phyloP scores from a whole-genome alignment of 108 stramenopile species.

The Parmales sp. region DNA sequence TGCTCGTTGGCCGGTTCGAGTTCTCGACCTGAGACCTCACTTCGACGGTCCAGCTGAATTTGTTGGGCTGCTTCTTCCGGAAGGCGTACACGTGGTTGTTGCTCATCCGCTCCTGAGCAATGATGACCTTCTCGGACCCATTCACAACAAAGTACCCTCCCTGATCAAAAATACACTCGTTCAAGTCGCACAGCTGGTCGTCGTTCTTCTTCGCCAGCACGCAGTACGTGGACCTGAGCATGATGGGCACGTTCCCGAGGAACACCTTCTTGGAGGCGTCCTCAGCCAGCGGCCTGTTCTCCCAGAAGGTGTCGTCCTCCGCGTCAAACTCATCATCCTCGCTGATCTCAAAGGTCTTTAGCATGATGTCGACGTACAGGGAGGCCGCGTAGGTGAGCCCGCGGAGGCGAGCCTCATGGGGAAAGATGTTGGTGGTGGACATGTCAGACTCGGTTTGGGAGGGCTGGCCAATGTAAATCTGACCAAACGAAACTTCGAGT shows the following conservation, averaged over 20 bases:
- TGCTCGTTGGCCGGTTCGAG: constrained; percentile 78
- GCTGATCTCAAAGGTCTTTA: constrained; percentile 72
- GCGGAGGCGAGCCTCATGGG: constrained; percentile 91
- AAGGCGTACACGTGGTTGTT: constrained; percentile 99
- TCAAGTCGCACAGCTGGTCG: constrained; percentile 86
- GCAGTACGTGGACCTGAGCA: constrained; percentile 88
- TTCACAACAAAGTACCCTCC: constrained; percentile 99
- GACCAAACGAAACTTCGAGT: constrained; percentile 89
- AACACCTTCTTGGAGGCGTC: constrained; percentile 79
- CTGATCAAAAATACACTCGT: constrained; percentile 99
- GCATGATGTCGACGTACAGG: constrained; percentile 79
- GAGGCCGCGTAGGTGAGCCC: constrained; percentile 93
- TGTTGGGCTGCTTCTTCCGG: constrained; percentile 87
- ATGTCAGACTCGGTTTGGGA: constrained; percentile 80
- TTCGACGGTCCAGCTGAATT: constrained; percentile 93
- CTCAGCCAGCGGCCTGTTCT: constrained; percentile 34
- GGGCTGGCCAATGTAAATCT: constrained; percentile 87
- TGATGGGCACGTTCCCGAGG: constrained; percentile 95
- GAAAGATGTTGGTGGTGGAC: constrained; percentile 89
- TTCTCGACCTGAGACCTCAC: constrained; percentile 83
- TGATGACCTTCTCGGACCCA: constrained; percentile 96
- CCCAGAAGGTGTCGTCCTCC: not conserved
- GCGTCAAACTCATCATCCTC: constrained; percentile 59
- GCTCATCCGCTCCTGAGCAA: constrained; percentile 95
- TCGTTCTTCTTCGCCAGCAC: constrained; percentile 86